phyloP scores from a whole-genome alignment of 805 yeast species.

The Kodamaea leandrae region DNA sequence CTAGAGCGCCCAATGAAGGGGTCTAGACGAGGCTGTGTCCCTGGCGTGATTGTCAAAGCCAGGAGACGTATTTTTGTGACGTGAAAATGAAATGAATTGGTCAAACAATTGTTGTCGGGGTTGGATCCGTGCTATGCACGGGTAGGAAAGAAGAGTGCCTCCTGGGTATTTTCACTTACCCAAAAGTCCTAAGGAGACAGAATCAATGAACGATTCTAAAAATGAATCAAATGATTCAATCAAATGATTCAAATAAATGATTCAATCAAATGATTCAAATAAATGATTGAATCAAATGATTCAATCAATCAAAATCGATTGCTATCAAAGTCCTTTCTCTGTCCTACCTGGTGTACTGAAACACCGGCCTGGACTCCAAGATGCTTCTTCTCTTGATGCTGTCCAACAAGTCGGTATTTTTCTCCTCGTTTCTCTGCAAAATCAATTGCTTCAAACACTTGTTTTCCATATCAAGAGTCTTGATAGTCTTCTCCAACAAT shows the following conservation, averaged over 20 bases:
- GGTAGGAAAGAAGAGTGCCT: too few relatives aligned
- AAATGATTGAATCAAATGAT: too few relatives aligned
- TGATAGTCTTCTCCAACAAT: slow-evolving; percentile 67
- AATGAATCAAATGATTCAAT: too few relatives aligned
- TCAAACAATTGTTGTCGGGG: neutral
- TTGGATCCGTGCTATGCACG: too few relatives aligned
- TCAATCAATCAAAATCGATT: too few relatives aligned
- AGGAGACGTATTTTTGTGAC: slow-evolving; percentile 14
- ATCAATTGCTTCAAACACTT: slow-evolving; percentile 78
- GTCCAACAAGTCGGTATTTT: slow-evolving; percentile 27
- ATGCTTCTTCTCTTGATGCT: slow-evolving; percentile 27
- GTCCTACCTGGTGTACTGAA: slow-evolving; percentile 29
- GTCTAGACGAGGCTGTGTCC: slow-evolving; percentile 7
- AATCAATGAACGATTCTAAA: too few relatives aligned
- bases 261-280: too few relatives aligned
- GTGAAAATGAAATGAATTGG: slow-evolving; percentile 4
- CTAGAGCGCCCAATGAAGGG: slow-evolving; percentile 10
- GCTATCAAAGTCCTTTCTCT: too few relatives aligned
- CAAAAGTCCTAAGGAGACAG: too few relatives aligned
- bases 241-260: too few relatives aligned
- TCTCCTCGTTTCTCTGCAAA: slow-evolving; percentile 62
- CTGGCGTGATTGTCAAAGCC: slow-evolving; percentile 11
- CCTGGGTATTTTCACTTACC: too few relatives aligned
- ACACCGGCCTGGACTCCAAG: slow-evolving; percentile 21
- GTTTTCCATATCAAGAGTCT: slow-evolving; percentile 92